Evolutionary conservation across 768 basidiomycete genomes (phyloP).

Genomic region (Xanthoconium purpureum): DNA sequence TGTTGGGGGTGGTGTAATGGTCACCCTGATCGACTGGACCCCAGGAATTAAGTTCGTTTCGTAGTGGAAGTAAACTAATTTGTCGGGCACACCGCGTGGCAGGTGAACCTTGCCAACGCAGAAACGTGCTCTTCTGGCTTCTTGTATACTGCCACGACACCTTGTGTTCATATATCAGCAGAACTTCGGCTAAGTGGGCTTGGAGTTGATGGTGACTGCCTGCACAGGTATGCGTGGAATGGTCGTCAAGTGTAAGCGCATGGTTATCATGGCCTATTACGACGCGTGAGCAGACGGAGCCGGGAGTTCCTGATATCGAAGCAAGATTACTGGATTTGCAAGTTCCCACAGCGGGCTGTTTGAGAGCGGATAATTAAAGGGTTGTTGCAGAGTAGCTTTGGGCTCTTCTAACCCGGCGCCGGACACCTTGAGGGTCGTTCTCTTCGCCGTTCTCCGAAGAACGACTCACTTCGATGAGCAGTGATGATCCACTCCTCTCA

Average conservation of each 20-base stretch:
- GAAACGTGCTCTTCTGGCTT: not conserved
- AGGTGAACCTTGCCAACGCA: not conserved
- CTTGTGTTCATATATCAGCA: not conserved
- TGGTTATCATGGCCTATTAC: not conserved
- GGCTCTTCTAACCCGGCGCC: not conserved
- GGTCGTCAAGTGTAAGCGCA: not conserved
- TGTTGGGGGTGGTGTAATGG: not conserved
- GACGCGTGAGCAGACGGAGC: not conserved
- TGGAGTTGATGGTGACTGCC: not conserved
- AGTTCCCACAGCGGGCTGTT: conserved; percentile 1
- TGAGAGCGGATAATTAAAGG: not conserved
- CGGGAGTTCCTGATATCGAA: not conserved
- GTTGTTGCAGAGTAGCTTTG: not conserved
- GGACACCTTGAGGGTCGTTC: not conserved
- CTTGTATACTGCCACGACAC: not conserved
- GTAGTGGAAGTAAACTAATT: not conserved
- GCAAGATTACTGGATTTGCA: not conserved
- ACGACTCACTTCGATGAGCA: not conserved
- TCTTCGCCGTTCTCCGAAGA: not conserved
- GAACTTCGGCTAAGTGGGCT: not conserved
- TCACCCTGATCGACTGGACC: not conserved
- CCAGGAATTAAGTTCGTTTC: not conserved
- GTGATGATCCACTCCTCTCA: not conserved
- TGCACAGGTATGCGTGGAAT: not conserved
- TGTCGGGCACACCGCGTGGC: not conserved